Base-by-base conservation (phyloP, 2,329 filamentous ascomycete genomes). In the Aaosphaeria arxii region DNA sequence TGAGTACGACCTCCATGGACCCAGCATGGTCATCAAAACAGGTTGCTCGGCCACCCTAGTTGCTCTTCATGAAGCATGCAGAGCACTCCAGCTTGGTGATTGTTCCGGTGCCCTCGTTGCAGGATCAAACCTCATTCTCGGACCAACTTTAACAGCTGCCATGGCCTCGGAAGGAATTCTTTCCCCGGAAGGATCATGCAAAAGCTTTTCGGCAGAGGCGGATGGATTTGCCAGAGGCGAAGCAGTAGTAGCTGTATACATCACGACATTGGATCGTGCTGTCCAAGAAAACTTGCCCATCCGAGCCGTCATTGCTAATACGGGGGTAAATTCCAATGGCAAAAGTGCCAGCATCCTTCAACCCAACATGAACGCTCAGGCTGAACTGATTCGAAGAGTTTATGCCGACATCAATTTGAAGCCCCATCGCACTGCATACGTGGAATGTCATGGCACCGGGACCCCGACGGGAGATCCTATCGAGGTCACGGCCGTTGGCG, bases 191-290 rank as follows among this genome's bases (percentile, higher is more conserved):
- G 61, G 61, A 11, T 57, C 50, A 1, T 63, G 51, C 30, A 51
- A 54, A 4, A 49, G 51, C 1, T 62, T 62, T 30, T 43, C 42
- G 28, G 49, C 51, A 1, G 30, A 46, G 7, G 59, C 59, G 1
- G 40, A 61, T 36, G 59, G 61, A 1, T 62, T 57, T 46, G 59
- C 45, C 6, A 43, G 57, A 0, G 59, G 44, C 1, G 61, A 64
- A 30, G 61, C 40, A 11, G 11, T 59, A 24, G 78, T 73, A 0
- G 74, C 79, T 6, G 53, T 85, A 1, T 63, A 83, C 24, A 57
- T 85, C 7, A 85, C 85, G 66, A 73, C 71, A 1, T 67, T 86
- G 0, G 64, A 69, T 6, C 77, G 80, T 58, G 84, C 84, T 0
- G 49, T 85, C 2, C 66, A 69, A 4, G 78, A 82, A 53, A 78